phyloP scores from a whole-genome alignment of 2,329 filamentous ascomycete genomes.

The Scedosporium dehoogii region DNA sequence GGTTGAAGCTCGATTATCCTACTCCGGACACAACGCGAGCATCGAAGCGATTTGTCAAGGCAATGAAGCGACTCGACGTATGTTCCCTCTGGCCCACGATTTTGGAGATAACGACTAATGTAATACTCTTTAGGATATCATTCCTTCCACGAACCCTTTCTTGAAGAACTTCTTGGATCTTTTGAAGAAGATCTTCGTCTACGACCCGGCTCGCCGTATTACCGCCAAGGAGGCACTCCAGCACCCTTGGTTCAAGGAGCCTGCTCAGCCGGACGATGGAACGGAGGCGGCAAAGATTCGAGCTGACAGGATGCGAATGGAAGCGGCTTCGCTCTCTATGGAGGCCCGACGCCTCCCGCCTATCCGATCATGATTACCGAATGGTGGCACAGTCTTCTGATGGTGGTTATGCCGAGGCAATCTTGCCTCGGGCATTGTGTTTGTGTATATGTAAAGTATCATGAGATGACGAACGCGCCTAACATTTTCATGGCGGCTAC shows the following conservation, averaged over 20 bases:
- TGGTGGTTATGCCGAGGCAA: background rate
- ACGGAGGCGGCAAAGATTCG: constrained; percentile 59
- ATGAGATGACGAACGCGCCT: background rate
- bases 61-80: constrained; percentile 60
- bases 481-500: background rate
- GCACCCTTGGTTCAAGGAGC: constrained; percentile 59
- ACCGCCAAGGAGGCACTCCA: constrained; percentile 57
- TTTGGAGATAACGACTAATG: background rate
- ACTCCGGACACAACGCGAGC: constrained; percentile 52
- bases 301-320: constrained; percentile 36
- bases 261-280: constrained; percentile 53
- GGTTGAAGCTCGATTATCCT: constrained; percentile 55
- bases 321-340: constrained; percentile 22
- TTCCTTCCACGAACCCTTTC: constrained; percentile 49
- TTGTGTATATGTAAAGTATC: background rate
- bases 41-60: constrained; percentile 57
- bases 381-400: background rate
- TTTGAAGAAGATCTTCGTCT: constrained; percentile 57
- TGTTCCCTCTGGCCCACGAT: constrained; percentile 16
- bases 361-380: constrained; percentile 1
- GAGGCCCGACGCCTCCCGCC: constrained; percentile 1
- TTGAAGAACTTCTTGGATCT: constrained; percentile 54
- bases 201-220: constrained; percentile 55
- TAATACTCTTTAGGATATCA: constrained; percentile 43
- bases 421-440: background rate